A percentile compares a stretch with the other conserved stretches of the same genome.
Conservation (phyloP, 257 asterid species). For the Petunia axillaris region DNA sequence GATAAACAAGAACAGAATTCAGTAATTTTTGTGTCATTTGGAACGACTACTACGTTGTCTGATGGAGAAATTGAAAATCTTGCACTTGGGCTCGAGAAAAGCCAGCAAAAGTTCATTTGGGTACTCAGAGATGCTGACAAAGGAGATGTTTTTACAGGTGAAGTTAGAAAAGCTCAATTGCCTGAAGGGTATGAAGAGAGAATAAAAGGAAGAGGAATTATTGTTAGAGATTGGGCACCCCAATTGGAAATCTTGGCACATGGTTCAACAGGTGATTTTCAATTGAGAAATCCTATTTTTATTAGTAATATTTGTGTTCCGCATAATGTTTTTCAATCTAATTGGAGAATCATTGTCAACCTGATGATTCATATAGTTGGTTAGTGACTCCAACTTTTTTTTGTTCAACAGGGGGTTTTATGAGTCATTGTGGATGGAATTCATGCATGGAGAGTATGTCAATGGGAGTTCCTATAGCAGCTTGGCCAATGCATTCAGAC, state of each 20-base stretch:
- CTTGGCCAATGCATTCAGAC: slow-evolving; percentile 75
- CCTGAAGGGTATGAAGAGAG: slow-evolving; percentile 32
- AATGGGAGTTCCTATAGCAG: slow-evolving; percentile 60
- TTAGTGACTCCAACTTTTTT: too few species aligned
- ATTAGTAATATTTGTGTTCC: too few species aligned
- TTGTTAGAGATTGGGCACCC: slow-evolving; percentile 34
- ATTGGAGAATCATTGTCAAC: too few species aligned
- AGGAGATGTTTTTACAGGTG: slow-evolving; percentile 28
- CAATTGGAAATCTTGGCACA: slow-evolving; percentile 40
- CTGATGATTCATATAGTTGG: too few species aligned
- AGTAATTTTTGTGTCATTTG: slow-evolving; percentile 51
- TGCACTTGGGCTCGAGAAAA: slow-evolving; percentile 51
- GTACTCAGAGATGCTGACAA: slow-evolving; percentile 50
- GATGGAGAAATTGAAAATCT: slow-evolving; percentile 41
- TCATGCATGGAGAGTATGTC: slow-evolving; percentile 69
- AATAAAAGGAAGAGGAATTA: slow-evolving; percentile 17
- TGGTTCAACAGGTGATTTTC: slow-evolving; percentile 45
- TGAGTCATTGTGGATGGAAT: slow-evolving; percentile 77
- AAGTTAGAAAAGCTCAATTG: slow-evolving; percentile 10
- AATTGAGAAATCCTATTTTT: not conserved
- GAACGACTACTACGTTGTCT: slow-evolving; percentile 53
- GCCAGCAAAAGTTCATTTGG: slow-evolving; percentile 46
- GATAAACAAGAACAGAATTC: slow-evolving; percentile 43
- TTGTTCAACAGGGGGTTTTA: slow-evolving; percentile 45
- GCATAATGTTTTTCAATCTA: too few species aligned